Conservation (phyloP, 805 yeast species). For the Grigorovia yakushimaensis region DNA sequence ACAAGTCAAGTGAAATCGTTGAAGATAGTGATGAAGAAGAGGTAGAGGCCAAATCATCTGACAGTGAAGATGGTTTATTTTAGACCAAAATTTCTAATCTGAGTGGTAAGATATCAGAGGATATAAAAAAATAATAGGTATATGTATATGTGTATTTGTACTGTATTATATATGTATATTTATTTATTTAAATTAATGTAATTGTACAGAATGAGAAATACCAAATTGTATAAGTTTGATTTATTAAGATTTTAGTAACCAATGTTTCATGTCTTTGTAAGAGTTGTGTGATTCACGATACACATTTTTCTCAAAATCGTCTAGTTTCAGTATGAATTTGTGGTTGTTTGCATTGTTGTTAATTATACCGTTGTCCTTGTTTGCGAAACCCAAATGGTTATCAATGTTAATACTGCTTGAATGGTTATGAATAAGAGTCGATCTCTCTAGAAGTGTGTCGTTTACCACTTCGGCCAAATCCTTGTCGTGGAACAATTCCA, state of each 20-base stretch:
- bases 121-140: too few species aligned
- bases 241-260: constrained; percentile 27
- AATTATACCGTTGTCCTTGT: background rate
- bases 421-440: constrained; percentile 61
- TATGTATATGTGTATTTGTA: too few species aligned
- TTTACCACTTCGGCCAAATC: constrained; percentile 44
- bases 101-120: background rate
- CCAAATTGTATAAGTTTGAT: too few species aligned
- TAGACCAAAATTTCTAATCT: constrained; percentile 1
- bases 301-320: constrained; percentile 61
- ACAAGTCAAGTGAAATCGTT: constrained; percentile 31
- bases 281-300: constrained; percentile 46
- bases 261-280: constrained; percentile 34
- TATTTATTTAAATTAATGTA: too few species aligned
- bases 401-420: constrained; percentile 31
- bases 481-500: constrained; percentile 54
- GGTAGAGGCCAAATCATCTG: constrained; percentile 9
- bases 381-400: background rate
- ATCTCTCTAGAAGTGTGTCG: constrained; percentile 51
- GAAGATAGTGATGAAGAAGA: constrained; percentile 34
- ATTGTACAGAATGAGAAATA: too few species aligned
- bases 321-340: constrained; percentile 53
- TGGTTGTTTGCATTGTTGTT: constrained; percentile 2
- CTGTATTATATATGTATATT: too few species aligned
- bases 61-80: constrained; percentile 14